Evolutionary conservation across 1,284 basidiomycete genomes (phyloP).

Genomic region (Microbotryomycetes sp.): DNA sequence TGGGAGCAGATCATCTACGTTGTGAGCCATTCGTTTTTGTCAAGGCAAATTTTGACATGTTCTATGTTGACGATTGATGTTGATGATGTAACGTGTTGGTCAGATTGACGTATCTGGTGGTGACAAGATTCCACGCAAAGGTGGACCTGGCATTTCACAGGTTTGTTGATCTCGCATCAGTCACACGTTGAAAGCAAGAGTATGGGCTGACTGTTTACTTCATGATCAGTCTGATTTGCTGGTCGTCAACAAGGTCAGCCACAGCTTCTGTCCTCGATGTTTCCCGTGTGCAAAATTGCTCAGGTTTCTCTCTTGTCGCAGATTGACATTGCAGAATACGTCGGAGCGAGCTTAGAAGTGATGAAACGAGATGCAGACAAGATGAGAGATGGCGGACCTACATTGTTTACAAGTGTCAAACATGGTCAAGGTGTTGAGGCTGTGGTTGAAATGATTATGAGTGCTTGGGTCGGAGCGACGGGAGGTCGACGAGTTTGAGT

Average conservation of each 20-base stretch:
- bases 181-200: no score
- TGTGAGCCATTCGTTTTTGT: constrained; percentile 9
- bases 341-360: constrained; percentile 86
- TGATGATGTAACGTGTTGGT: neutral
- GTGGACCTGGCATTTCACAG: constrained; percentile 86
- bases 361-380: constrained; percentile 88
- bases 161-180: constrained; percentile 10
- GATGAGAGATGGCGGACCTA: constrained; percentile 92
- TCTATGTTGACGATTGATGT: neutral
- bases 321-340: constrained; percentile 88
- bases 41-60: no score
- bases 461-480: constrained; percentile 63
- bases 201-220: no score
- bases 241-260: constrained; percentile 80
- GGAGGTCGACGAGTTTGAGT: constrained; percentile 8
- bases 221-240: constrained; percentile 73
- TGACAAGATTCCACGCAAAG: constrained; percentile 92
- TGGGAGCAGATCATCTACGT: constrained; percentile 27
- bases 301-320: constrained; percentile 42
- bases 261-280: neutral
- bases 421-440: constrained; percentile 73
- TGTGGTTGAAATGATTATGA: constrained; percentile 72
- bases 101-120: constrained; percentile 67
- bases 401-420: constrained; percentile 82
- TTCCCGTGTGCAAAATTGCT: constrained; percentile 4